Evolutionary conservation across 441 rosid species (phyloP).

Genomic region (Melastoma candidum): DNA sequence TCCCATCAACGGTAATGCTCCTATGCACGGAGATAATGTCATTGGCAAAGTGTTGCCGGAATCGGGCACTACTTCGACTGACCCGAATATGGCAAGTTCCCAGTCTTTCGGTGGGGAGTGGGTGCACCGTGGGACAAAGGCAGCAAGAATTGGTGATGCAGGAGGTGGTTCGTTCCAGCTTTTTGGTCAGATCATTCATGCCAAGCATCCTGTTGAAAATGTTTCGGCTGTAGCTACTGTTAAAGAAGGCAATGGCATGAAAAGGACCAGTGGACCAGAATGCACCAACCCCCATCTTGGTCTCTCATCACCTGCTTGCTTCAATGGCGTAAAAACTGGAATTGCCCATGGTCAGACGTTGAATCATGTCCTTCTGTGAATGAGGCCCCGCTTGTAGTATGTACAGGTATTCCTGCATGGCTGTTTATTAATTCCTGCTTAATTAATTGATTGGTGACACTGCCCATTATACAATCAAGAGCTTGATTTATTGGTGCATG

Average conservation of each 20-base stretch:
- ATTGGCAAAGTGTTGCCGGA: conserved; percentile 32
- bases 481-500: too few species aligned
- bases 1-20: conserved; percentile 33
- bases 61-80: conserved; percentile 36
- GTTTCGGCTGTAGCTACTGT: conserved; percentile 34
- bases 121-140: conserved; percentile 31
- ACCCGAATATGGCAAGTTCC: conserved; percentile 56
- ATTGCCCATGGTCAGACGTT: conserved; percentile 22
- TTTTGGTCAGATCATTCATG: conserved; percentile 68
- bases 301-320: conserved; percentile 40
- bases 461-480: too few species aligned
- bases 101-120: conserved; percentile 43
- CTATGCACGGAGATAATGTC: conserved; percentile 23
- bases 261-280: conserved; percentile 32
- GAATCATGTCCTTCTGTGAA: conserved; percentile 24
- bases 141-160: conserved; percentile 26
- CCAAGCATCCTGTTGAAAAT: conserved; percentile 42
- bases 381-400: conserved; percentile 14
- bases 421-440: too few species aligned
- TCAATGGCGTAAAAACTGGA: conserved; percentile 27
- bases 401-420: conserved; percentile 30
- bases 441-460: too few species aligned
- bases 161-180: conserved; percentile 39
- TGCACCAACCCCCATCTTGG: conserved; percentile 21
- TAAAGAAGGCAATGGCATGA: conserved; percentile 39